Evolutionary conservation across 2,329 filamentous ascomycete genomes (phyloP), one percentile per base, ranked within the genome.

Genomic region (Aspergillus tamarii): DNA sequence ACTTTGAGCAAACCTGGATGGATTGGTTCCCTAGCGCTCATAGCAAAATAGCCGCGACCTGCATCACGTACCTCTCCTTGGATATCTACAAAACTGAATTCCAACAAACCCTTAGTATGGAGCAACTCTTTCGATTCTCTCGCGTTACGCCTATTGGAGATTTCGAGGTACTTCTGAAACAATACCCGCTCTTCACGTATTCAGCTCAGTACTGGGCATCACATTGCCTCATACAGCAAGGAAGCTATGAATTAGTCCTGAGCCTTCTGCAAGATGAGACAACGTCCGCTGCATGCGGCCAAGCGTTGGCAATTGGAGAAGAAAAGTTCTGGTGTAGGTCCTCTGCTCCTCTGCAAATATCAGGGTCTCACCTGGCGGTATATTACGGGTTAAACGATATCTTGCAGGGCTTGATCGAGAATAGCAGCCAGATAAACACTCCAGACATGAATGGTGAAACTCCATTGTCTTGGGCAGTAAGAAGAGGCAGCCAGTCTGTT

Each of bases 11-110:
- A 11, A 64, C 62, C 8, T 46, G 50, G 23, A 19, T 21, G 1
- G 9, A 36, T 1, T 61, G 62, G 50, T 66, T 74, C 55, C 64
- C 66, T 3, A 23, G 68, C 12, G 64, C 62, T 9, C 57, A 68
- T 23, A 23, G 23, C 2, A 14, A 62, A 1, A 71, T 73, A 32
- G 58, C 63, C 4, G 36, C 11, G 8, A 65, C 11, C 4, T 73
- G 69, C 48, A 14, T 68, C 12, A 64, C 66, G 5, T 73, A 73
- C 46, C 59, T 74, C 0, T 69, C 63, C 9, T 71, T 69, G 32
- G 46, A 67, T 21, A 48, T 19, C 3, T 72, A 36, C 34, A 36
- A 36, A 16, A 36, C 34, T 14, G 14, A 36, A 14, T 36, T 36
- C 5, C 34, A 36, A 36, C 34, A 36, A 6, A 36, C 34, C 12